These are phyloP conservation scores for Collybia mongolica DNA, from an alignment of 768 basidiomycete genomes.

Conservation along the genomic window DNA sequence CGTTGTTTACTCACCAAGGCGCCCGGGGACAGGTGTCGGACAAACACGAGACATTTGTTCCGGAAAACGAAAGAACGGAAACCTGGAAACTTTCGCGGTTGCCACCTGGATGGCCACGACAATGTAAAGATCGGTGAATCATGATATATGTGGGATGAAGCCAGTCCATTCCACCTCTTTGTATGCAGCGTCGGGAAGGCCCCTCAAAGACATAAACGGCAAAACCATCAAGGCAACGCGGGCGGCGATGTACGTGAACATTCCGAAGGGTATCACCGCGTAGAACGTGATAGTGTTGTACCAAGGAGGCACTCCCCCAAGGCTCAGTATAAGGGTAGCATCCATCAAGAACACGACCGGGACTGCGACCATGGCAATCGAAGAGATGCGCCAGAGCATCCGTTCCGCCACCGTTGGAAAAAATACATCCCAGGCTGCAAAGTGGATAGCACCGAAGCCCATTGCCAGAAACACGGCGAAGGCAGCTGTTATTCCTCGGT, in stretches of 20 bases:
- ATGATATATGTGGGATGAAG: not conserved
- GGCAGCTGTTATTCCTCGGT: not conserved
- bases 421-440: constrained; percentile 14
- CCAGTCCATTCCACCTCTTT: not conserved
- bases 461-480: constrained; percentile 3
- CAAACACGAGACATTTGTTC: no score
- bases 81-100: no score
- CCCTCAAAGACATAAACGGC: not conserved
- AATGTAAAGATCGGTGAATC: no score
- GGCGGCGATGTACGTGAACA: not conserved
- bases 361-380: constrained; percentile 9
- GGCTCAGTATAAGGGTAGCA: no score
- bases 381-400: constrained; percentile 19
- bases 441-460: constrained; percentile 20
- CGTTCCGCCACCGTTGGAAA: constrained; percentile 16
- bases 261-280: no score
- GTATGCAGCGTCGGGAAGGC: not conserved
- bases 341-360: constrained; percentile 4
- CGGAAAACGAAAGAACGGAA: no score
- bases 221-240: no score
- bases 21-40: no score
- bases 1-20: no score
- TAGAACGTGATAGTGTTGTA: not conserved
- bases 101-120: no score
- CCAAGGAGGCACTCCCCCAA: not conserved